A percentile compares a stretch with the other conserved stretches of the same genome.
Conservation (phyloP, 805 yeast genomes). For the Hanseniaspora jakobsenii region DNA sequence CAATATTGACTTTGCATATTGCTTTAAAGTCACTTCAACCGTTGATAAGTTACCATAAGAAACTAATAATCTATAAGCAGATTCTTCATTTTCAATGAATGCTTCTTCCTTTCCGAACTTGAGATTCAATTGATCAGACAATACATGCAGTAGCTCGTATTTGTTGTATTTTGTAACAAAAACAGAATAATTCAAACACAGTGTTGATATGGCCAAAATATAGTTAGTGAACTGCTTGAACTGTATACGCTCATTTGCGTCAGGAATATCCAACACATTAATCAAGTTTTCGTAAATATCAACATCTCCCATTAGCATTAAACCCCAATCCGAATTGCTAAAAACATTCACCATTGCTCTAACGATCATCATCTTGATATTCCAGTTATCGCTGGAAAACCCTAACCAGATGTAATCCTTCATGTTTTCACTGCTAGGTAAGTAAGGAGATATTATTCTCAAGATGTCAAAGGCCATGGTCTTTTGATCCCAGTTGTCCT, state of each 20-base stretch:
- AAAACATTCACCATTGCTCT: constrained; percentile 48
- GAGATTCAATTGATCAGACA: constrained; percentile 25
- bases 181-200: constrained; percentile 39
- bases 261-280: constrained; percentile 26
- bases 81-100: constrained; percentile 40
- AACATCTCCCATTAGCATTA: constrained; percentile 28
- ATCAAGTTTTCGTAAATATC: constrained; percentile 32
- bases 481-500: constrained; percentile 38
- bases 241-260: constrained; percentile 15
- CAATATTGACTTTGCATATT: constrained; percentile 24
- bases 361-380: constrained; percentile 39
- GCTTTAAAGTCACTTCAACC: constrained; percentile 25
- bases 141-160: constrained; percentile 24
- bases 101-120: constrained; percentile 26
- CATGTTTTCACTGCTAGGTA: constrained; percentile 32
- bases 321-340: constrained; percentile 37
- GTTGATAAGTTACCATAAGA: constrained; percentile 50
- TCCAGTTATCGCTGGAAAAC: constrained; percentile 23
- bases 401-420: constrained; percentile 36
- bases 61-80: constrained; percentile 52
- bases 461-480: constrained; percentile 51
- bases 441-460: constrained; percentile 36
- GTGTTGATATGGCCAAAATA: constrained; percentile 37
- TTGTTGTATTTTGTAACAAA: constrained; percentile 27
- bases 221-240: constrained; percentile 22